phyloP scores from a whole-genome alignment of 1,284 basidiomycete species.

The Papiliotrema laurentii region DNA sequence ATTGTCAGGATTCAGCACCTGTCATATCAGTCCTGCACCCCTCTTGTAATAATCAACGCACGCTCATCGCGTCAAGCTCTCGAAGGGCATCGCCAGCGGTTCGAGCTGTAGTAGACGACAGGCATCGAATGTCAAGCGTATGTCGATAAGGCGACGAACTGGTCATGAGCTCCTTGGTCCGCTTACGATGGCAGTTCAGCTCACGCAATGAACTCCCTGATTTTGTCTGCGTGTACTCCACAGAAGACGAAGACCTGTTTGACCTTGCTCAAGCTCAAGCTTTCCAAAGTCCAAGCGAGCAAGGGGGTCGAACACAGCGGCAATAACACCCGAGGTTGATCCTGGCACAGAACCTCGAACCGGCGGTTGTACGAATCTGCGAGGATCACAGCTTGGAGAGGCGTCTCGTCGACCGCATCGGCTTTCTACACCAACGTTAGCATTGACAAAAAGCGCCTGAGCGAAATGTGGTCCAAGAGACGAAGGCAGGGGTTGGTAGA shows the following conservation, averaged over 20 bases:
- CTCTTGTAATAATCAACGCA: conserved; percentile 10
- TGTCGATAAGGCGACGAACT: conserved; percentile 50
- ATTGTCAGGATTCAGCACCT: conserved; percentile 78
- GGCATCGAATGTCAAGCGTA: conserved; percentile 78
- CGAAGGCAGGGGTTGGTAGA: too few species aligned
- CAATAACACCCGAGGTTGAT: conserved; percentile 78
- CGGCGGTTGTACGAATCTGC: conserved; percentile 93
- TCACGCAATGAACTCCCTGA: conserved; percentile 74
- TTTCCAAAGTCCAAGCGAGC: conserved; percentile 94
- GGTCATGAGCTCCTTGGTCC: not conserved
- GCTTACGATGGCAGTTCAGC: conserved; percentile 31
- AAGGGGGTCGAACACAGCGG: conserved; percentile 91
- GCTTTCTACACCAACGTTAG: conserved; percentile 22
- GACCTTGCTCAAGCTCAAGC: conserved; percentile 83
- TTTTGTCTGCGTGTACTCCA: conserved; percentile 76
- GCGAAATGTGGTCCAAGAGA: not conserved
- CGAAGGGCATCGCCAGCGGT: conserved; percentile 94
- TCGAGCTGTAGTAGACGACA: conserved; percentile 81
- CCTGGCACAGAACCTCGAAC: conserved; percentile 78
- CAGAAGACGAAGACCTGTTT: conserved; percentile 94
- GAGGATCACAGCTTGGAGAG: conserved; percentile 85
- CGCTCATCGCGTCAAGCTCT: conserved; percentile 80
- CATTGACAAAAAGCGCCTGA: conserved; percentile 11
- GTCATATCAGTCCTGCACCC: conserved; percentile 24
- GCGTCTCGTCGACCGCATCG: conserved; percentile 60